Conservation (phyloP, 1,284 basidiomycete species). For the Pseudozyma sp. region DNA sequence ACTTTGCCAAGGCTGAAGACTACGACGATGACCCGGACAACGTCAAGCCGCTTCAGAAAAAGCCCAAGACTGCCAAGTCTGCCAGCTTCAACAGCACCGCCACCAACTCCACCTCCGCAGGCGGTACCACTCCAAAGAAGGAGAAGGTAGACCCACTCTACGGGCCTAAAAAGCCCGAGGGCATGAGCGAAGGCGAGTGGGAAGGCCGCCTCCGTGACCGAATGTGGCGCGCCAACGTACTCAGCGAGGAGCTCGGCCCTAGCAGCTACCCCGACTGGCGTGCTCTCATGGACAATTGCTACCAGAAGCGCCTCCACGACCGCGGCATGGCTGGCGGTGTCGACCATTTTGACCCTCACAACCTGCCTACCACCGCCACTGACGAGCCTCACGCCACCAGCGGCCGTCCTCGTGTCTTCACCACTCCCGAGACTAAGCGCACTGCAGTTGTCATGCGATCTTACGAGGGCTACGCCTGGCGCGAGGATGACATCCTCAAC, state of each 20-base stretch:
- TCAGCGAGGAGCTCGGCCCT: conserved; percentile 61
- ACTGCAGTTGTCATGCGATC: conserved; percentile 67
- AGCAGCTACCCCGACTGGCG: conserved; percentile 66
- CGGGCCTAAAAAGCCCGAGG: conserved; percentile 58
- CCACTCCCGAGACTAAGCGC: conserved; percentile 64
- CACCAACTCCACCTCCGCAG: conserved; percentile 13
- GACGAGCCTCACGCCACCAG: conserved; percentile 42
- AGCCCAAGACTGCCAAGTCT: conserved; percentile 10
- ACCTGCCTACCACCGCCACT: conserved; percentile 24
- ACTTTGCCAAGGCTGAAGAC: conserved; percentile 50
- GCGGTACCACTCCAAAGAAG: conserved; percentile 13
- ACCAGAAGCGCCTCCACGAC: conserved; percentile 62
- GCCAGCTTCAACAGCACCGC: conserved; percentile 14
- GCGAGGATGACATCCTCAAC: conserved; percentile 69
- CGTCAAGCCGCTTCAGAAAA: conserved; percentile 53
- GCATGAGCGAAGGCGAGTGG: conserved; percentile 61
- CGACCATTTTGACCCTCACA: conserved; percentile 55
- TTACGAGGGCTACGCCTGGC: conserved; percentile 68
- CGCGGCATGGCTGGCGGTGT: conserved; percentile 61
- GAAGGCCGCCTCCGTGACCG: conserved; percentile 62
- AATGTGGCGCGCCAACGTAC: conserved; percentile 60
- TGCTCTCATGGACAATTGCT: conserved; percentile 67
- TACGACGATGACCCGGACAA: conserved; percentile 68
- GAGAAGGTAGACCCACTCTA: conserved; percentile 62
- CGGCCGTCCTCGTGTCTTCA: conserved; percentile 48